These are phyloP conservation scores for Dioscorea cayenensis DNA, from an alignment of 116 monocot genomes.

Conservation along the genomic window DNA sequence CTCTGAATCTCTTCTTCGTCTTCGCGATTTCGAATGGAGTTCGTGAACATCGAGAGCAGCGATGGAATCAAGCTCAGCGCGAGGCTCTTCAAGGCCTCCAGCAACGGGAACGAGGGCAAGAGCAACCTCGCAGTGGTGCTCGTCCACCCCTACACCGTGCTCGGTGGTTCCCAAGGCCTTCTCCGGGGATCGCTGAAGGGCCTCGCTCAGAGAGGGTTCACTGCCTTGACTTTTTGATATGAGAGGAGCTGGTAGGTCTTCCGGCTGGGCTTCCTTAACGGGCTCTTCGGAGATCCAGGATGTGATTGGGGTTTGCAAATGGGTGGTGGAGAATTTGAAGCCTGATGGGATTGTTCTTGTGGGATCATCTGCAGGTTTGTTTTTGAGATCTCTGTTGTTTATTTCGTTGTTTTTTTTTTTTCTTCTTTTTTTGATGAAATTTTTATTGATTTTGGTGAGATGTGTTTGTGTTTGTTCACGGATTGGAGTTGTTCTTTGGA, in stretches of 20 bases:
- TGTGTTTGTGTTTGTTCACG: neutral
- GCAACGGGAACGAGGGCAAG: neutral
- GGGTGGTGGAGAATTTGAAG: slow-evolving; percentile 42
- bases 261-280: slow-evolving; percentile 52
- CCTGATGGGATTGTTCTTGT: slow-evolving; percentile 70
- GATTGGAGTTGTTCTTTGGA: neutral
- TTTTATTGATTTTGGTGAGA: neutral
- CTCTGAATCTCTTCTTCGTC: neutral
- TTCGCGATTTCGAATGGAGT: slow-evolving; percentile 13
- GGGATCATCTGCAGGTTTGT: slow-evolving; percentile 61
- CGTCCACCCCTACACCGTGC: slow-evolving; percentile 66
- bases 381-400: neutral
- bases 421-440: neutral
- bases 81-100: slow-evolving; percentile 36
- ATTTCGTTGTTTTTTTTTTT: neutral
- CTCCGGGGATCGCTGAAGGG: slow-evolving; percentile 51
- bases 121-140: slow-evolving; percentile 43
- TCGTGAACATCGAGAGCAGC: slow-evolving; percentile 35
- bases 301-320: slow-evolving; percentile 60
- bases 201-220: slow-evolving; percentile 42
- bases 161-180: slow-evolving; percentile 72
- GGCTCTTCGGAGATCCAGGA: slow-evolving; percentile 59
- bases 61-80: slow-evolving; percentile 49
- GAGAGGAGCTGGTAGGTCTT: slow-evolving; percentile 60
- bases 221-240: slow-evolving; percentile 69